These are phyloP conservation scores for Salix purpurea DNA, from an alignment of 345 rosid species.

Conservation along the genomic window DNA sequence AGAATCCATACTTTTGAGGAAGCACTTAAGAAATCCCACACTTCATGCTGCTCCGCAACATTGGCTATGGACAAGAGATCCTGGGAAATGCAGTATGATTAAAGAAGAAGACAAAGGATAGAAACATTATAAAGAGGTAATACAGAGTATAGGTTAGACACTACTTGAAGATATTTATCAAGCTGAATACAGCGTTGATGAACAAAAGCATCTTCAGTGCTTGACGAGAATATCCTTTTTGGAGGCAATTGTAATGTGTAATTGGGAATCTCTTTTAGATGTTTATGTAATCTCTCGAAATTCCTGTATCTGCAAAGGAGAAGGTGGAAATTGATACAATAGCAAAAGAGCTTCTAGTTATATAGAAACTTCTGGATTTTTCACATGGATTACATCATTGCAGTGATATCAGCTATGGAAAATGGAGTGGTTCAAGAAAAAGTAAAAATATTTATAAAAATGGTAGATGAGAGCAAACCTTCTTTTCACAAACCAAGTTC, in stretches of 20 bases:
- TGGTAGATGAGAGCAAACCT: conserved; percentile 51
- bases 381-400: background rate
- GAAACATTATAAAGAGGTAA: conserved; percentile 12
- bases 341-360: conserved; percentile 5
- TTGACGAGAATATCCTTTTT: conserved; percentile 96
- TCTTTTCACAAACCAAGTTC: conserved; percentile 94
- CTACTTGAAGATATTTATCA: conserved; percentile 86
- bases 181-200: conserved; percentile 98
- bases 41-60: conserved; percentile 99
- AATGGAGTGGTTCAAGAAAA: conserved; percentile 5
- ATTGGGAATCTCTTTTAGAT: conserved; percentile 94
- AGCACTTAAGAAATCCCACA: conserved; percentile 92
- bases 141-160: conserved; percentile 13
- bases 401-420: background rate
- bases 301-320: conserved; percentile 74
- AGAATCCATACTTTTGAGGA: conserved; percentile 68
- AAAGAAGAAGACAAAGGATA: conserved; percentile 11
- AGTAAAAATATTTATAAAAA: background rate
- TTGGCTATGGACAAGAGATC: conserved; percentile 94
- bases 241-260: conserved; percentile 96
- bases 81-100: conserved; percentile 39
- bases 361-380: conserved; percentile 15
- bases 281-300: conserved; percentile 88
- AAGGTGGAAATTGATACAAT: conserved; percentile 3
- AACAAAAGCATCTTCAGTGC: conserved; percentile 96